These are phyloP conservation scores for Penicillium longicatenatum DNA, from an alignment of 495 filamentous ascomycete genomes.

Conservation along the genomic window DNA sequence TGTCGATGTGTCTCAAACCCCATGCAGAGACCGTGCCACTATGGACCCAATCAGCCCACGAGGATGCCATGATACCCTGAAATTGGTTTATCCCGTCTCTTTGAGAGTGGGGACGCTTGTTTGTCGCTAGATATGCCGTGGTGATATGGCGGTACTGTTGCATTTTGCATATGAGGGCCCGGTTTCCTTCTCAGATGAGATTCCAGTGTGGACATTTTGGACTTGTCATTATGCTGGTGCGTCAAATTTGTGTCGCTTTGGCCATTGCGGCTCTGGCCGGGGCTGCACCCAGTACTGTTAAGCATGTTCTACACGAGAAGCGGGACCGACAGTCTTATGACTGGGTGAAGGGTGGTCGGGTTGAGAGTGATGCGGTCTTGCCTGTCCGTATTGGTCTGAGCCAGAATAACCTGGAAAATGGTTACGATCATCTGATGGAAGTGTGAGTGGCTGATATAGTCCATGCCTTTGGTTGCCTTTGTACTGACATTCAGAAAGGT, in stretches of 20 bases:
- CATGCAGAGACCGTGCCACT: conserved; percentile 10
- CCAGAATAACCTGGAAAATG: conserved; percentile 33
- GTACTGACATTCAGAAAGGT: conserved; percentile 49
- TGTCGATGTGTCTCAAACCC: conserved; percentile 7
- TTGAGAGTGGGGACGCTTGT: conserved; percentile 6
- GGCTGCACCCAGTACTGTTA: conserved; percentile 36
- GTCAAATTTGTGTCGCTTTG: conserved; percentile 28
- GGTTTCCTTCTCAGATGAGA: neutral
- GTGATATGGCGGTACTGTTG: neutral
- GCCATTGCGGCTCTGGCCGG: conserved; percentile 30
- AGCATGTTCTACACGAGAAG: conserved; percentile 47
- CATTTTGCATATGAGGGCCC: neutral
- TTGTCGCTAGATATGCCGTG: conserved; percentile 1
- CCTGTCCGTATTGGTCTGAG: conserved; percentile 35
- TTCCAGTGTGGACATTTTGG: neutral
- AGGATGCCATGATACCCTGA: neutral
- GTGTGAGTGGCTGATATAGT: conserved; percentile 16
- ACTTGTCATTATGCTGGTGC: conserved; percentile 19
- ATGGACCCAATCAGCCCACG: conserved; percentile 12
- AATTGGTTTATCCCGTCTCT: conserved; percentile 2
- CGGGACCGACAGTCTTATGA: conserved; percentile 26
- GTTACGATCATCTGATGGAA: conserved; percentile 31
- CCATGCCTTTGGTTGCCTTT: neutral
- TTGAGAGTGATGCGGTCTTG: conserved; percentile 29
- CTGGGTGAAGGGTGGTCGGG: conserved; percentile 36